phyloP scores from a whole-genome alignment of 148 eudicot genomes.

The Silene uniflora region DNA sequence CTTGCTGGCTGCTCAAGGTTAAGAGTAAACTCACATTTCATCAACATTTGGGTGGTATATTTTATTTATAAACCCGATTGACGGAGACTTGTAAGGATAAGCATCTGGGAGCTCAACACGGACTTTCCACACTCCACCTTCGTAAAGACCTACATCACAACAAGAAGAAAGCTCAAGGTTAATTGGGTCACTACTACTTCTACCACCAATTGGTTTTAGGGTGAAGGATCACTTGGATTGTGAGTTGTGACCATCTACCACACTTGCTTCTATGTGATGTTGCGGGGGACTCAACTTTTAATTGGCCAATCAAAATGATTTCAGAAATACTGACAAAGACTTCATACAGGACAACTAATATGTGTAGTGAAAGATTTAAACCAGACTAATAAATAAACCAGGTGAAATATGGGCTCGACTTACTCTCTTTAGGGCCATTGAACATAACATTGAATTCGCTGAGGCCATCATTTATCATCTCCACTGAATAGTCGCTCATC shows the following conservation, averaged over 20 bases:
- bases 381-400: not conserved
- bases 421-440: slow-evolving; percentile 92
- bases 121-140: slow-evolving; percentile 87
- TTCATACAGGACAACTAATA: not conserved
- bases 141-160: slow-evolving; percentile 53
- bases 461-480: slow-evolving; percentile 75
- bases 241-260: no score
- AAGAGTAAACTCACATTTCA: slow-evolving; percentile 54
- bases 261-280: no score
- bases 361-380: not conserved
- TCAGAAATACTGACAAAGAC: not conserved
- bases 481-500: slow-evolving; percentile 86
- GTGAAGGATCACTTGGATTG: no score
- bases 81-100: slow-evolving; percentile 90
- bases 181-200: not conserved
- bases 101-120: slow-evolving; percentile 85
- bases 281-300: not conserved
- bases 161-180: slow-evolving; percentile 7
- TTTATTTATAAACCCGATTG: slow-evolving; percentile 73
- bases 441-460: slow-evolving; percentile 72
- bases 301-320: not conserved
- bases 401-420: slow-evolving; percentile 2
- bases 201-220: no score
- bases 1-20: slow-evolving; percentile 6
- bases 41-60: slow-evolving; percentile 90